Evolutionary conservation across 768 basidiomycete genomes (phyloP), one percentile per base, ranked within the genome.

Genomic region (Tulasnella sp.): DNA sequence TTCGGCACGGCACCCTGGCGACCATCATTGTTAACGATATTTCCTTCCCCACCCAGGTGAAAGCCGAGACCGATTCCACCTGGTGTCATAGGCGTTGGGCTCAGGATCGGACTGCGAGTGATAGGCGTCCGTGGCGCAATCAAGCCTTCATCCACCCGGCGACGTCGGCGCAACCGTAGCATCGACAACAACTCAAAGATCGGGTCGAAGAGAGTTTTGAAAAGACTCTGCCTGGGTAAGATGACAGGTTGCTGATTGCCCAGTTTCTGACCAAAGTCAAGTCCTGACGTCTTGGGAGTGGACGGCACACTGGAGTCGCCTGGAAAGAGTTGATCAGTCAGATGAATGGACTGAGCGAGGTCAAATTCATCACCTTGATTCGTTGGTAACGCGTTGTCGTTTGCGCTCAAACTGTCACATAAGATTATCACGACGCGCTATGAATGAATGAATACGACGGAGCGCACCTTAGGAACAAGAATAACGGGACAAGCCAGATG

Each of bases 321-420:
- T 46, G 38, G 2, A 29, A 25, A 12, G n/a, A 31, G 27, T 29
- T 4, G 24, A n/a, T 52, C 51, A 52, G 27, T 29, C 49, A 34
- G 19, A n/a, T 55, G 27, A 9, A 30, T 44, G 7, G 45, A 44
- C 29, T 59, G 29, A 1, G 41, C 7, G 2, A 44, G 2, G 42
- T 21, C 11, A 21, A 11, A n/a, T 17, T 51, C 49, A 30, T 52
- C 43, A 21, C 25, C 43, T 10, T 27, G 45, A 34, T 29, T 45
- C 4, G 76, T 76, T 4, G 96, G 96, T 15, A 98, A 77, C 1
- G 93, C 90, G 66, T 98, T 91, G 69, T 99, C 96, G 63, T 97
- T 98, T 15, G 96, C 94, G 62, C 90, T 93, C 53, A 99, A 74
- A 67, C 92, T 58, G 29, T 42, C 22, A 48, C 27, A 19, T 12